Evolutionary conservation across 257 asterid species (phyloP).

Genomic region (Primulina eburnea): DNA sequence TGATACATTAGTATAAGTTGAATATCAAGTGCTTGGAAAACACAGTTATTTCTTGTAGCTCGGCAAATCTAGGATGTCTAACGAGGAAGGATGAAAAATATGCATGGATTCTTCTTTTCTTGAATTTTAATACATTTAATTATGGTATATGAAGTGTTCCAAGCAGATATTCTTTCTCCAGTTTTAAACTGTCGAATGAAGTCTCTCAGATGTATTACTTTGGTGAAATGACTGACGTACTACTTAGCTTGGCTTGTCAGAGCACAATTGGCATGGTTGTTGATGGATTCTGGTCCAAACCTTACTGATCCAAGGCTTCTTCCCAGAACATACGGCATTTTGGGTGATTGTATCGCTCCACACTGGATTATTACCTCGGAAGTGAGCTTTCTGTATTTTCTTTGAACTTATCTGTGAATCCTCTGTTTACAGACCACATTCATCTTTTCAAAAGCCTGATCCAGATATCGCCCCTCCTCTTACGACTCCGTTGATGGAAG

Average conservation of each 20-base stretch:
- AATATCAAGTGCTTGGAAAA: not conserved
- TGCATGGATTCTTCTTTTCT: not conserved
- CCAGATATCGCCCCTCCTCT: conserved; percentile 91
- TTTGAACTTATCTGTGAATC: not conserved
- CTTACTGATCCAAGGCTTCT: conserved; percentile 84
- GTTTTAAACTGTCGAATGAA: conserved; percentile 7
- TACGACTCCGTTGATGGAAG: conserved; percentile 70
- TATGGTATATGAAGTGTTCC: conserved; percentile 1
- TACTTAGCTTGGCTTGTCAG: conserved; percentile 36
- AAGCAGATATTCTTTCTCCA: not conserved
- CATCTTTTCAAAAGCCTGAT: conserved; percentile 88
- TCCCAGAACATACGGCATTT: conserved; percentile 74
- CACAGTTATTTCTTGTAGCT: conserved; percentile 3
- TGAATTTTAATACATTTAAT: not conserved
- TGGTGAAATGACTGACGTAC: conserved; percentile 21
- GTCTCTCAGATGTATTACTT: conserved; percentile 16
- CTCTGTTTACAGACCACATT: conserved; percentile 68
- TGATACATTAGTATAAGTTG: not conserved
- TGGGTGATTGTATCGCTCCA: conserved; percentile 48
- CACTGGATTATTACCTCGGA: not conserved
- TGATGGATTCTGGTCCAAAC: conserved; percentile 69
- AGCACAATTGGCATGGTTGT: conserved; percentile 71
- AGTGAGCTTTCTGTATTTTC: not conserved
- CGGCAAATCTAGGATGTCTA: not conserved
- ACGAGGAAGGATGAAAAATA: not conserved